Percentiles rank a stretch among this genome's conserved stretches.
phyloP scores from a whole-genome alignment of 805 yeast species.

The Komagataella kurtzmanii region DNA sequence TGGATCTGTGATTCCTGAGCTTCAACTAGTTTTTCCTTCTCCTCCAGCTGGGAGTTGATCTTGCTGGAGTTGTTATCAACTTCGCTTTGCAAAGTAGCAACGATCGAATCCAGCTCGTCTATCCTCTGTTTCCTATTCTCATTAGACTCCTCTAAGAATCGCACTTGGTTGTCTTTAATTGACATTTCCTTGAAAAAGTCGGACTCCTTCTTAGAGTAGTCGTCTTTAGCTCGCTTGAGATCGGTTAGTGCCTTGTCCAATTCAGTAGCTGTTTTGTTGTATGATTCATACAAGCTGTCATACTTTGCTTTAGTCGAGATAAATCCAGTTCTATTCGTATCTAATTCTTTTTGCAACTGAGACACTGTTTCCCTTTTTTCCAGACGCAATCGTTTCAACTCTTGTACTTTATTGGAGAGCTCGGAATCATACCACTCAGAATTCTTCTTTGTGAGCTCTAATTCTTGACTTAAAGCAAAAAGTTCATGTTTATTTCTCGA shows the following conservation, averaged over 20 bases:
- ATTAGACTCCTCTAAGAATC: slow-evolving; percentile 39
- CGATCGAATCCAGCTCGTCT: slow-evolving; percentile 33
- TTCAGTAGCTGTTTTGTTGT: slow-evolving; percentile 21
- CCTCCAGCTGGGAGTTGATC: slow-evolving; percentile 22
- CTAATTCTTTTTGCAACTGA: slow-evolving; percentile 20
- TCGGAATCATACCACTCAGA: slow-evolving; percentile 22
- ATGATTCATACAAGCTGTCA: slow-evolving; percentile 19
- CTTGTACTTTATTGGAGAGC: slow-evolving; percentile 13
- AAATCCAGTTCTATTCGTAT: slow-evolving; percentile 18
- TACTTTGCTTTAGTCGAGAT: slow-evolving; percentile 12
- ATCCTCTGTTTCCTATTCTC: slow-evolving; percentile 40
- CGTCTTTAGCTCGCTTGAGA: slow-evolving; percentile 32
- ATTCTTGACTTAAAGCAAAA: slow-evolving; percentile 15
- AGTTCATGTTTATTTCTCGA: slow-evolving; percentile 13
- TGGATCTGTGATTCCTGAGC: slow-evolving; percentile 22
- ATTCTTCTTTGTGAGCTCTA: slow-evolving; percentile 16
- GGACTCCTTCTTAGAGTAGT: slow-evolving; percentile 26
- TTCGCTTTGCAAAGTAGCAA: slow-evolving; percentile 25
- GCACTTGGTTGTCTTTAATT: slow-evolving; percentile 46
- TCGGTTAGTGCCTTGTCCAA: slow-evolving; percentile 29
- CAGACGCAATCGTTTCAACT: slow-evolving; percentile 14
- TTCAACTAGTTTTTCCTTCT: slow-evolving; percentile 20
- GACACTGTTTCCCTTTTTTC: slow-evolving; percentile 17
- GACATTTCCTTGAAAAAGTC: slow-evolving; percentile 44
- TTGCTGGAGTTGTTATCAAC: slow-evolving; percentile 22